Evolutionary conservation across 2,329 filamentous ascomycete species (phyloP), one percentile per base, ranked within the genome.

Genomic region (Juglanconis oblonga): DNA sequence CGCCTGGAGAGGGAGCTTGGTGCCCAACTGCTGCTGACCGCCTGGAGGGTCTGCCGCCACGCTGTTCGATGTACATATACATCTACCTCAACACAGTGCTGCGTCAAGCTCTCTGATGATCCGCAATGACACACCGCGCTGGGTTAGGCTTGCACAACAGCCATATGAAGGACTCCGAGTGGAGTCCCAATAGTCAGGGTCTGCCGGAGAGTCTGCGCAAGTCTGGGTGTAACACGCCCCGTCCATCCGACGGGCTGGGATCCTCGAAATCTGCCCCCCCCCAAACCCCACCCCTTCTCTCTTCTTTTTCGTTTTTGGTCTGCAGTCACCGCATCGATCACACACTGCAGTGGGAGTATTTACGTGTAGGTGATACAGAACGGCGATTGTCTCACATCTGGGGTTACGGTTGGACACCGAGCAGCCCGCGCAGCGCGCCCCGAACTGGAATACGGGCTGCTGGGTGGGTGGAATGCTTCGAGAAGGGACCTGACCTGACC

Each of bases 351-450:
- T 14, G 5, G 1, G 24, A 1, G 31, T 33, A 40, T 7, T 17
- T 32, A 11, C 11, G 11, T 8, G 3, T 10, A 17, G 11, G 57
- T 44, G 40, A 55, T 52, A 60, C 58, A 60, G 50, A 56, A 55
- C 58, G 58, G 58, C 58, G 53, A 60, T 33, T 57, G 58, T 60
- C 53, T 57, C 51, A 53, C 40, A 61, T 55, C 52, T 58, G 52
- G 49, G 44, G 57, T 61, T 61, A 52, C 57, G 35, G 59, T 62
- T 62, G 55, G 57, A 62, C 59, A 62, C 59, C 59, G 59, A 62
- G 13, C 45, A 51, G 56, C 48, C 38, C 36, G 44, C 48, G 32
- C 9, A 31, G 56, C 35, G 49, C 49, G 35, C 42, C 42, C 42
- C 42, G 55, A 40, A 29, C 35, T 57, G 55, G 9, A 3, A 57